A percentile compares a stretch with the other conserved stretches of the same genome.
These are phyloP conservation scores for Plenodomus biglobosus DNA, from an alignment of 2,329 filamentous ascomycete species.

Conservation along the genomic window DNA sequence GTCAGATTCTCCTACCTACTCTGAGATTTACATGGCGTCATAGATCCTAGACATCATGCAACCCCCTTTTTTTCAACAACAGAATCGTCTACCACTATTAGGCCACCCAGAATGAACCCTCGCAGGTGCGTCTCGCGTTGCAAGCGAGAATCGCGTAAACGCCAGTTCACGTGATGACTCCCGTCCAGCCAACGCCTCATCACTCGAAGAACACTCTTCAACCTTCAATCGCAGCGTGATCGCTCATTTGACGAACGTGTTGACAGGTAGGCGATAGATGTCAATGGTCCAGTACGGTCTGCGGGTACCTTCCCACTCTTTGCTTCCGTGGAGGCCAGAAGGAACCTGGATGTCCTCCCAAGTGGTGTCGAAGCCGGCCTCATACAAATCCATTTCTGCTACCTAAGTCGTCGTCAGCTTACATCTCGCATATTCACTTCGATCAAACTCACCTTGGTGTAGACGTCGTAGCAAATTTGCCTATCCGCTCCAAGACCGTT, in stretches of 20 bases:
- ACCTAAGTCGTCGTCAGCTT: slow-evolving; percentile 22
- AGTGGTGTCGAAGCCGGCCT: slow-evolving; percentile 40
- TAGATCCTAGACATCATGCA: no score
- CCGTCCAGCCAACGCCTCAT: background rate
- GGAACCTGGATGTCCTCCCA: slow-evolving; percentile 43
- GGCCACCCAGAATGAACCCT: background rate
- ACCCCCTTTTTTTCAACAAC: no score
- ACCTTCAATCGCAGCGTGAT: background rate
- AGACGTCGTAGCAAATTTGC: slow-evolving; percentile 46
- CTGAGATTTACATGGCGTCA: no score
- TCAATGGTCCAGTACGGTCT: slow-evolving; percentile 44
- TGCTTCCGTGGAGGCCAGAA: slow-evolving; percentile 35
- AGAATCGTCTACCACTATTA: background rate
- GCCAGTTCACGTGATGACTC: slow-evolving; percentile 1
- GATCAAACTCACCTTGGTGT: slow-evolving; percentile 36
- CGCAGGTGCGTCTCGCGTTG: background rate
- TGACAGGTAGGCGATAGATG: slow-evolving; percentile 39
- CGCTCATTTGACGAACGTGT: slow-evolving; percentile 37
- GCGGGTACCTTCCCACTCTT: slow-evolving; percentile 41
- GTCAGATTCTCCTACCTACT: no score
- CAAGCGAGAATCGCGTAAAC: background rate
- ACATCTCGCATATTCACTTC: background rate
- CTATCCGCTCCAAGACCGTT: slow-evolving; percentile 43
- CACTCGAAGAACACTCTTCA: background rate
- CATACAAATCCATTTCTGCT: slow-evolving; percentile 41